phyloP scores from a whole-genome alignment of 768 basidiomycete genomes.

The Rhodosporidiobolus odoratus region DNA sequence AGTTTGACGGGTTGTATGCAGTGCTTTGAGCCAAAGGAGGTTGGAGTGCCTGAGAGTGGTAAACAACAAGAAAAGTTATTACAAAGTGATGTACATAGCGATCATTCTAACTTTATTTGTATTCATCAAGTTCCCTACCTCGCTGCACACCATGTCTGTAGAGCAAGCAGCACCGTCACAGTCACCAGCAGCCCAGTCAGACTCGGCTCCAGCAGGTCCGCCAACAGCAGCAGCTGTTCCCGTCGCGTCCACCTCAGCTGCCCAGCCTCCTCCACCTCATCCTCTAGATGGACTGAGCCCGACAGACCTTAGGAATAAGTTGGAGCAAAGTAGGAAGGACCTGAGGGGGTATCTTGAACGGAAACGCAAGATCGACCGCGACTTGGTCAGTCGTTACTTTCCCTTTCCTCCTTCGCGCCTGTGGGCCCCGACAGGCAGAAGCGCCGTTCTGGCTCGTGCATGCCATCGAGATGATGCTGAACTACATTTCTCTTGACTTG shows the following conservation, averaged over 20 bases:
- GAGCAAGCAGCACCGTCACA: too few relatives aligned
- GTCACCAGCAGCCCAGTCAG: too few relatives aligned
- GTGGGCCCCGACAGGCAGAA: too few relatives aligned
- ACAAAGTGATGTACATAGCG: too few relatives aligned
- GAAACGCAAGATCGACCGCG: conserved; percentile 33
- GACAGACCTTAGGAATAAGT: conserved; percentile 29
- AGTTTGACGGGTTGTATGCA: not conserved
- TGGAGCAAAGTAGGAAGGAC: conserved; percentile 12
- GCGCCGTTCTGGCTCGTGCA: not conserved
- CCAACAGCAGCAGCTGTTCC: not conserved
- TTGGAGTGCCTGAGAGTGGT: too few relatives aligned
- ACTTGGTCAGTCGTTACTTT: conserved; percentile 29
- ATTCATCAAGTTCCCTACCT: too few relatives aligned
- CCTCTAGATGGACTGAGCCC: conserved; percentile 24
- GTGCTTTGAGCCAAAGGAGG: too few relatives aligned
- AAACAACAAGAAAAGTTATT: too few relatives aligned
- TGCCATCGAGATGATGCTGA: not conserved
- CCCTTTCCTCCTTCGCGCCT: not conserved
- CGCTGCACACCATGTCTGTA: too few relatives aligned
- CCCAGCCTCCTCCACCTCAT: not conserved
- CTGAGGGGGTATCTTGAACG: conserved; percentile 18
- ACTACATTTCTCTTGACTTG: not conserved
- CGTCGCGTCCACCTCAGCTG: not conserved
- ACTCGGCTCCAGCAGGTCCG: too few relatives aligned
- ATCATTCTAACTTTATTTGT: too few relatives aligned